phyloP scores from a whole-genome alignment of 352 stramenopile genomes.

The Pythium guiyangense region DNA sequence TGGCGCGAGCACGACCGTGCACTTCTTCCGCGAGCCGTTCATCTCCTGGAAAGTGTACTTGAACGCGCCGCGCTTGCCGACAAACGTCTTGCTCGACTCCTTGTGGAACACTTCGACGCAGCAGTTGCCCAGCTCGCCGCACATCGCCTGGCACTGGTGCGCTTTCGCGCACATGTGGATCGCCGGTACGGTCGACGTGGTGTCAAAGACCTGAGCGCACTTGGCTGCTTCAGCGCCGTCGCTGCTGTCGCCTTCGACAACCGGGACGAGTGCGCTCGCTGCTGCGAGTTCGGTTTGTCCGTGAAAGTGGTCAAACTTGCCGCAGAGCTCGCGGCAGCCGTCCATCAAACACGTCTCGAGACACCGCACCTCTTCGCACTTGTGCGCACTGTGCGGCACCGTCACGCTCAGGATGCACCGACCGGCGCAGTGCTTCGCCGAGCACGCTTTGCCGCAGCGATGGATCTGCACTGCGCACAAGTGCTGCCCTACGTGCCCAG shows the following conservation, averaged over 20 bases:
- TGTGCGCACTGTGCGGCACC: slow-evolving; percentile 39
- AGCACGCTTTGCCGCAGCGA: slow-evolving; percentile 50
- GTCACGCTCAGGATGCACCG: slow-evolving; percentile 52
- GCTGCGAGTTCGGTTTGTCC: slow-evolving; percentile 35
- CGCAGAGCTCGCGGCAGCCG: slow-evolving; percentile 48
- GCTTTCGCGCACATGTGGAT: slow-evolving; percentile 59
- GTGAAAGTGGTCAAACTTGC: slow-evolving; percentile 62
- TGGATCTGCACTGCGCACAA: slow-evolving; percentile 52
- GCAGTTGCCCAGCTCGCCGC: slow-evolving; percentile 56
- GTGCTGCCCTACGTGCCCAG: slow-evolving; percentile 54
- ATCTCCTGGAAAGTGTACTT: slow-evolving; percentile 78
- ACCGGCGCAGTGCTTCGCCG: slow-evolving; percentile 30
- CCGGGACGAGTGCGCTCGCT: slow-evolving; percentile 25
- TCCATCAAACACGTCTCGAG: slow-evolving; percentile 55
- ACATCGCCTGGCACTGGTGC: slow-evolving; percentile 55
- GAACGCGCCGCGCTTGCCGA: slow-evolving; percentile 46
- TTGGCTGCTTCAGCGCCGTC: slow-evolving; percentile 10
- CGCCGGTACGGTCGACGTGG: slow-evolving; percentile 23
- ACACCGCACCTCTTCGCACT: slow-evolving; percentile 42
- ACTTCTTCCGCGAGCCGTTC: slow-evolving; percentile 72
- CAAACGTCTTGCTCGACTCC: slow-evolving; percentile 66
- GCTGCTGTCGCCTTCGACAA: slow-evolving; percentile 38
- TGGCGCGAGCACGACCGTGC: slow-evolving; percentile 25
- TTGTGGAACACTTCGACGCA: slow-evolving; percentile 70
- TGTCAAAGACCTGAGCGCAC: slow-evolving; percentile 33